phyloP scores from a whole-genome alignment of 441 rosid species.

The Pelargonium cotyledonis region DNA sequence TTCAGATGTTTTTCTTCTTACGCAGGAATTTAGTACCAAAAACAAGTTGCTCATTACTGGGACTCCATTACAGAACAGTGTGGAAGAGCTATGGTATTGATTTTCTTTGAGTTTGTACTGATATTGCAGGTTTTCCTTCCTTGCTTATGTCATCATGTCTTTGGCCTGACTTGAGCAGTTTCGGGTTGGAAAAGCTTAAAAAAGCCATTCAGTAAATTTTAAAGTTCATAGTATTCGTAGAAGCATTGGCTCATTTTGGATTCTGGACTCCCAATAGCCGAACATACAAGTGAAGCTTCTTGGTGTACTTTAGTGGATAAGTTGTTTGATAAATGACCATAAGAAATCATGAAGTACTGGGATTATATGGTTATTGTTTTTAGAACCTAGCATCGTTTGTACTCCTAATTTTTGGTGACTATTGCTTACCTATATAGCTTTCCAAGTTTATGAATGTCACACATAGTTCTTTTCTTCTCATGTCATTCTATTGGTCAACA shows the following conservation, averaged over 20 bases:
- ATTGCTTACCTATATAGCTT: too few species aligned
- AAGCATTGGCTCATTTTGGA: background rate
- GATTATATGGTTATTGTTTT: too few species aligned
- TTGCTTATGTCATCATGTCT: background rate
- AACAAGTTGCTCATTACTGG: slow-evolving; percentile 98
- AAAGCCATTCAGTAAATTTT: background rate
- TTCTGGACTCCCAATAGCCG: background rate
- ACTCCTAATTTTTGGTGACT: background rate
- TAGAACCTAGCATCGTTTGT: background rate
- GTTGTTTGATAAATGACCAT: background rate
- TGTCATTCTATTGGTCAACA: background rate
- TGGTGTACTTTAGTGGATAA: background rate
- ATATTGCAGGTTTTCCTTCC: slow-evolving; percentile 4
- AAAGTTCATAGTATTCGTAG: background rate
- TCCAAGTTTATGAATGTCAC: slow-evolving; percentile 1
- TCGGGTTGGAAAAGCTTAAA: background rate
- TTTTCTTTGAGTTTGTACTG: slow-evolving; percentile 1
- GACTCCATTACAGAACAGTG: slow-evolving; percentile 97
- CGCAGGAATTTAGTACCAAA: slow-evolving; percentile 95
- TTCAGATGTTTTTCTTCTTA: slow-evolving; percentile 17
- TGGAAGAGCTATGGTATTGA: slow-evolving; percentile 91
- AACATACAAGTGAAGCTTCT: background rate
- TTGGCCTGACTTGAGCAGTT: background rate
- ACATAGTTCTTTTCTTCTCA: background rate
- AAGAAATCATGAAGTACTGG: too few species aligned